Evolutionary conservation across 305 asterid genomes (phyloP), one percentile per base, ranked within the genome.

Genomic region (Fraxinus latifolia): DNA sequence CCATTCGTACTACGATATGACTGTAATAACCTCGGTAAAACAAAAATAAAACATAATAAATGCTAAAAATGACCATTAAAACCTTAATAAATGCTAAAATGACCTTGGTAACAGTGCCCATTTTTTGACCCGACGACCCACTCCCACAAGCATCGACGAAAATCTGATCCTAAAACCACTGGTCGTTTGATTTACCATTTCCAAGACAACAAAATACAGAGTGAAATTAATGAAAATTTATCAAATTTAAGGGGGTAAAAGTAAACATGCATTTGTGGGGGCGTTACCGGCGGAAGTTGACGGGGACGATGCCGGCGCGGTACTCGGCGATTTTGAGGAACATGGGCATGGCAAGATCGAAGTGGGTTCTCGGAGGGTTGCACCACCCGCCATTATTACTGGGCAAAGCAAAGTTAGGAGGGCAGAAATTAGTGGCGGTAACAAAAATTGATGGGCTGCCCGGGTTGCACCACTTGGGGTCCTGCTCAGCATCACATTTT

Each of bases 271-370:
- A 25, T 32, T 65, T 65, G 71, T 7, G 6, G 36, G 15, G 73
- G 34, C 14, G n/a, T 80, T 34, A 94, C 97, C 98, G 86, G 89
- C 97, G 97, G 91, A 76, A 94, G 84, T 79, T 90, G 70, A 94
- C 98, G 32, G 98, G 93, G 62, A 94, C 98, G 84, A 92, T 92
- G 70, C 98, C 97, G 76, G 97, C 96, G 31, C 89, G 87, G 76
- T 92, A 94, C 70, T 87, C 84, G 0, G 95, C 98, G 70, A 93
- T 89, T 78, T 91, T 90, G 71, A 92, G 94, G 84, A 92, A 93
- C 93, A 92, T 89, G 2, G 98, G 98, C 98, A 92, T 91, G 76
- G 98, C 96, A 17, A 92, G 95, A 76, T 93, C 97, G 73, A 93
- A 93, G 68, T 93, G 98, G 1, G 90, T 67, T 77, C 97, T 87